These are phyloP conservation scores for Ceratocystis colombiana DNA, from an alignment of 2,329 filamentous ascomycete species.

Conservation along the genomic window DNA sequence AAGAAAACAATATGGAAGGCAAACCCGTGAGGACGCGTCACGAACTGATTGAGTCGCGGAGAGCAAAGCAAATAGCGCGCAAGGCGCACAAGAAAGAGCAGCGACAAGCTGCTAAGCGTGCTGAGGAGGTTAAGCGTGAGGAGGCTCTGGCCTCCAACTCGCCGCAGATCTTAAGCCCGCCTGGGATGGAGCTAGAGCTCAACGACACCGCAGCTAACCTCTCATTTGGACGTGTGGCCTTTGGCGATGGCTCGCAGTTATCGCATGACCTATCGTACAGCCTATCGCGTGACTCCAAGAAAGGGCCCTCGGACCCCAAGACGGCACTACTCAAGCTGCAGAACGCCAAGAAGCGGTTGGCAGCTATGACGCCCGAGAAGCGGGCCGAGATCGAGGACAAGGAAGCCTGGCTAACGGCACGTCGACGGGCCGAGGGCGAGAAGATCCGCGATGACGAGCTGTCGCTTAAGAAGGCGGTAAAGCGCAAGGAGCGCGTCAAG, in stretches of 20 bases:
- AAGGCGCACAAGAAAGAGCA: conserved; percentile 84
- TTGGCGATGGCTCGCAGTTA: conserved; percentile 71
- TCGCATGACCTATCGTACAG: conserved; percentile 61
- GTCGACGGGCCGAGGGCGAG: conserved; percentile 80
- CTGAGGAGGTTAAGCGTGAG: conserved; percentile 60
- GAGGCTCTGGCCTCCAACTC: conserved; percentile 54
- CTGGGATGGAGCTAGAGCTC: conserved; percentile 36
- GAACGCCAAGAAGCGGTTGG: conserved; percentile 72
- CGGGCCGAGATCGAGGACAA: conserved; percentile 83
- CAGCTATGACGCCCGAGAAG: conserved; percentile 66
- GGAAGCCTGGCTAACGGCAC: conserved; percentile 84
- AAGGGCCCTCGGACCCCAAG: conserved; percentile 74
- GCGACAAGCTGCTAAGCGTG: conserved; percentile 63
- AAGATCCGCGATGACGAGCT: conserved; percentile 78
- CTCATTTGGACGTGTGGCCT: conserved; percentile 83
- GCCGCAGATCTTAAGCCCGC: conserved; percentile 48
- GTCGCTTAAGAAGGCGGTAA: conserved; percentile 85
- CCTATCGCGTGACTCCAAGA: conserved; percentile 49
- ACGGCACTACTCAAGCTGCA: conserved; percentile 78
- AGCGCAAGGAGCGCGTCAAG: conserved; percentile 83
- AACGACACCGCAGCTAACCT: conserved; percentile 48
- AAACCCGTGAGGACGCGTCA: conserved; percentile 75
- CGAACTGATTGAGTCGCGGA: conserved; percentile 80
- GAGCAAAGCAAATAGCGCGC: conserved; percentile 76
- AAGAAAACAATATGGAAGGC: conserved; percentile 66